Base-by-base conservation (phyloP, 2,329 filamentous ascomycete species). In the Aspergillus melleus region DNA sequence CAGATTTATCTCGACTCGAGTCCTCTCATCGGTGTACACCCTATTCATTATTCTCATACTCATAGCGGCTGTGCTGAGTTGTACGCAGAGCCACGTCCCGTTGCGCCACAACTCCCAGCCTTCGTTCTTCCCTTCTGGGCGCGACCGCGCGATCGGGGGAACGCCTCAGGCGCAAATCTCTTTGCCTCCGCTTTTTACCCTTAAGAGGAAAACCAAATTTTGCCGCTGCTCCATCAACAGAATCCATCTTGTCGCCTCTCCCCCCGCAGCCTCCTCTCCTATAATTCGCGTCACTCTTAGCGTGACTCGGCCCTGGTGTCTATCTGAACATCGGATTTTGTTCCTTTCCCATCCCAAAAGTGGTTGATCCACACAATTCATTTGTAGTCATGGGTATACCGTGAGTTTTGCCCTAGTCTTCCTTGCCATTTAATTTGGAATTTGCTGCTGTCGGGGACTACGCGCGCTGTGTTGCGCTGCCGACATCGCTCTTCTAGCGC, bases 311-410 rank as follows among this genome's bases (percentile, higher is more conserved):
- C 51, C 36, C 16, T 42, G 36, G 14, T 36, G 32, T n/a, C 36
- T 14, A n/a, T n/a, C 16, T 14, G 6, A 6, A 6, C 1, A 61
- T 36, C 50, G 47, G 24, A 57, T 58, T 57, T 66, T 63, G 57
- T 52, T 44, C 22, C 20, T 46, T 16, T 55, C 10, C 22, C 49
- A 61, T 32, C 10, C 39, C 59, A 52, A 49, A 49, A 30, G 57
- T 54, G 51, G 62, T 60, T 59, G 57, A 62, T 64, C 66, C 65
- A 19, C 58, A 54, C 59, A 54, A 20, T 46, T 50, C 36, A 52
- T 49, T 52, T 49, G 46, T 62, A 64, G 65, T 52, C 60, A 79
- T 79, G 76, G 76, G 76, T 65, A 76, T 79, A 52, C 76, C 76
- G 76, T 78, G 69, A 74, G 75, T 77, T 66, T 63, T 52, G 59